Conservation (phyloP, 2,329 filamentous ascomycete species). For the Aspergillus melleus region DNA sequence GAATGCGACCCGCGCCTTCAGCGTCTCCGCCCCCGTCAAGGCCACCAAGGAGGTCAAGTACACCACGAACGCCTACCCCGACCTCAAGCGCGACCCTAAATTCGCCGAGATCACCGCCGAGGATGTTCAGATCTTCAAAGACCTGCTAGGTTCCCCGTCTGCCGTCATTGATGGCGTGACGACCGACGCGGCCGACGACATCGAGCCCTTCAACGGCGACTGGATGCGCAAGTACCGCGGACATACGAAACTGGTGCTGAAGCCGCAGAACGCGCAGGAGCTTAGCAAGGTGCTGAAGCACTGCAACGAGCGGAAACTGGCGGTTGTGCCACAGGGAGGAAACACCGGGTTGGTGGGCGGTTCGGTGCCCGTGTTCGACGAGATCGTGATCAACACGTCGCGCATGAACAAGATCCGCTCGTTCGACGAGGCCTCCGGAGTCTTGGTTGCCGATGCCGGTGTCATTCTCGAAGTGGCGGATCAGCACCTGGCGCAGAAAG, state of each 20-base stretch:
- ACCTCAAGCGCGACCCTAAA: constrained; percentile 73
- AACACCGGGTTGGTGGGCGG: constrained; percentile 96
- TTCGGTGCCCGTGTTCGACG: constrained; percentile 95
- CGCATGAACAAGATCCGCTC: constrained; percentile 89
- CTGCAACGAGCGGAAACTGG: constrained; percentile 89
- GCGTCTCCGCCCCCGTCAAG: constrained; percentile 26
- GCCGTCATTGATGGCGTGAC: constrained; percentile 84
- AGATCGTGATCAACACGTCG: constrained; percentile 88
- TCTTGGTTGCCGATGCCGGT: constrained; percentile 86
- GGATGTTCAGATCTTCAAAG: constrained; percentile 80
- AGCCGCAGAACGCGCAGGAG: constrained; percentile 79
- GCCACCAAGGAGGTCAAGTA: constrained; percentile 58
- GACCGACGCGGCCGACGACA: constrained; percentile 70
- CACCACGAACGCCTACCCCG: constrained; percentile 79
- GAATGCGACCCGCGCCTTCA: constrained; percentile 31
- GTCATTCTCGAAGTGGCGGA: constrained; percentile 89
- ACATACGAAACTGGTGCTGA: constrained; percentile 82
- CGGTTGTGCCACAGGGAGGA: constrained; percentile 94
- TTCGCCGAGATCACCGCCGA: constrained; percentile 70
- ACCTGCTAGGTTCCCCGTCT: constrained; percentile 73
- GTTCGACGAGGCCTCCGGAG: constrained; percentile 90
- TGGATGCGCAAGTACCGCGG: constrained; percentile 99
- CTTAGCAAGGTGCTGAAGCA: constrained; percentile 89
- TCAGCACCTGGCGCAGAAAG: constrained; percentile 76
- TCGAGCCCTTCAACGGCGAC: constrained; percentile 91